phyloP scores from a whole-genome alignment of 306 rosid species.

The Rosa persica region DNA sequence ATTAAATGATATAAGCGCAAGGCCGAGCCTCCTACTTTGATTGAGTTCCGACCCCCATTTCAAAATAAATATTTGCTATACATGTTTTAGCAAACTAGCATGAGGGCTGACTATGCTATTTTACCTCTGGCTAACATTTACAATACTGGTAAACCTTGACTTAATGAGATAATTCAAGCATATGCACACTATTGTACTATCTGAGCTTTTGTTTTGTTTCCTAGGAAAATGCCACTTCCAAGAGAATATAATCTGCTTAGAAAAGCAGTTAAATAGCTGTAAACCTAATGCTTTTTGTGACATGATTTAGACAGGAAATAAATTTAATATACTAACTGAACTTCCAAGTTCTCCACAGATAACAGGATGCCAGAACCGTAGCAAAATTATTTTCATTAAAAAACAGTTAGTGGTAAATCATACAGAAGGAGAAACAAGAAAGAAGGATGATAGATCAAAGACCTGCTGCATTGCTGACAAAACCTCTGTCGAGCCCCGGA shows the following conservation, averaged over 20 bases:
- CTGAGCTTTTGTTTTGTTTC: background rate
- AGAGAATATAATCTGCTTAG: conserved; percentile 1
- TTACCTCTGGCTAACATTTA: background rate
- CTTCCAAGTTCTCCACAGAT: background rate
- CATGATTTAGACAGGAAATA: background rate
- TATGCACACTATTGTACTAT: background rate
- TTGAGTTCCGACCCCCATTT: background rate
- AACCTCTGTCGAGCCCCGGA: conserved; percentile 78
- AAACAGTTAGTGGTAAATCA: background rate
- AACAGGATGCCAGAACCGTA: background rate
- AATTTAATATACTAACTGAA: background rate
- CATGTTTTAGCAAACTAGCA: background rate
- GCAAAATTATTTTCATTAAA: background rate
- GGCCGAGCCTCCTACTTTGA: background rate
- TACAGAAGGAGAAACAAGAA: background rate
- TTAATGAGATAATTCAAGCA: background rate
- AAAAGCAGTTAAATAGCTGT: background rate
- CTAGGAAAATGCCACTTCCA: background rate
- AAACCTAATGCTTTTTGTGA: background rate
- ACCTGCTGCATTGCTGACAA: conserved; percentile 99
- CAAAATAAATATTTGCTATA: background rate
- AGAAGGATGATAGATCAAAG: conserved; percentile 4
- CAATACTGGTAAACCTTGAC: background rate
- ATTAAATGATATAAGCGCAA: background rate
- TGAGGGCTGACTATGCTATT: background rate